phyloP scores from a whole-genome alignment of 345 rosid species.

The Rhodamnia argentea region DNA sequence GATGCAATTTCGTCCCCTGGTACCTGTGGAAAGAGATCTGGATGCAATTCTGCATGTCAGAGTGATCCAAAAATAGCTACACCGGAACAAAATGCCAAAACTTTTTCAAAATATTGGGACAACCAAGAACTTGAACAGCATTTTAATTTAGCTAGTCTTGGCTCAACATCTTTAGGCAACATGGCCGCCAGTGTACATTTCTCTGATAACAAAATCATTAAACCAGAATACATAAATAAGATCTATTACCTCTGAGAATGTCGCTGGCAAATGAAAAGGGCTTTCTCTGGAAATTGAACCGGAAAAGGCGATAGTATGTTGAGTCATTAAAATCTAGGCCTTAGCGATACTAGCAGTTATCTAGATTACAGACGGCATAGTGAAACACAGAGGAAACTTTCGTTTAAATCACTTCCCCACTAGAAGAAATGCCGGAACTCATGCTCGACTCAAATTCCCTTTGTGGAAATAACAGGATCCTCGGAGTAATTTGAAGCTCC shows the following conservation, averaged over 20 bases:
- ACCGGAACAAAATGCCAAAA: no score
- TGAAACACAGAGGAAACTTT: not conserved
- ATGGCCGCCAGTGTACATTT: not conserved
- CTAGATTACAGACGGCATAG: not conserved
- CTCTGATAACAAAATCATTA: not conserved
- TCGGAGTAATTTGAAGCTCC: not conserved
- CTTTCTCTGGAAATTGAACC: no score
- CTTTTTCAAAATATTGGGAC: not conserved
- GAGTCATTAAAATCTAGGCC: not conserved
- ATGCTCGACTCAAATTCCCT: not conserved
- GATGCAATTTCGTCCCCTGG: not conserved
- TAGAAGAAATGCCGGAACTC: not conserved
- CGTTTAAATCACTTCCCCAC: not conserved
- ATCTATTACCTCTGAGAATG: not conserved
- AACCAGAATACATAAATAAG: not conserved
- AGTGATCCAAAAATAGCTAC: not conserved
- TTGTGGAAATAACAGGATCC: not conserved
- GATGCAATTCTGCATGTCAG: not conserved
- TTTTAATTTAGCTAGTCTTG: not conserved
- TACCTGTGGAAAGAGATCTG: not conserved
- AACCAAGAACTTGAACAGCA: not conserved
- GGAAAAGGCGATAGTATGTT: no score
- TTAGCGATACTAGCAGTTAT: not conserved
- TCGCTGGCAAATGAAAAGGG: not conserved
- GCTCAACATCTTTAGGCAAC: not conserved